These are phyloP conservation scores for Mucor ambiguus DNA, from an alignment of 371 early-diverging fungal species.

Conservation along the genomic window DNA sequence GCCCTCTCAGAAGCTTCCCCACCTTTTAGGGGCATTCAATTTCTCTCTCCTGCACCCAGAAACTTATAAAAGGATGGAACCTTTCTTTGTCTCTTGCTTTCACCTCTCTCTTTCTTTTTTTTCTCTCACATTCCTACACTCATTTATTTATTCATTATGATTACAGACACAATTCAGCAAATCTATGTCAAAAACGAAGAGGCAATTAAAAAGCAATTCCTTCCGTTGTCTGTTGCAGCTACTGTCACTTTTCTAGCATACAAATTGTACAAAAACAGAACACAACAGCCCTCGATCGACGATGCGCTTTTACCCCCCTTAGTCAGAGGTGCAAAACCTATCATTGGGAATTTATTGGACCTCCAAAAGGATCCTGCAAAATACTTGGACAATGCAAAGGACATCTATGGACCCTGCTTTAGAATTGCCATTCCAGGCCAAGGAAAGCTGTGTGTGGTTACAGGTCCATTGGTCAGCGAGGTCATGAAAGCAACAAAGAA, in stretches of 20 bases:
- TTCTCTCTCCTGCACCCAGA: background rate
- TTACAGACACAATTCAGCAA: background rate
- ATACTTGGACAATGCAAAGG: constrained; percentile 17
- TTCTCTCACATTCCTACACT: background rate
- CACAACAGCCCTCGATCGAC: background rate
- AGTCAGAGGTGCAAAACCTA: constrained; percentile 18
- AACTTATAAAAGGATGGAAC: background rate
- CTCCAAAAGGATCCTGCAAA: constrained; percentile 17
- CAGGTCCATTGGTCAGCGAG: constrained; percentile 20
- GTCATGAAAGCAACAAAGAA: constrained; percentile 26
- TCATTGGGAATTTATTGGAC: constrained; percentile 20
- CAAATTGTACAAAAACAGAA: constrained; percentile 1
- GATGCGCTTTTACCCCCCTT: constrained; percentile 13
- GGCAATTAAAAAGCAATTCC: constrained; percentile 8
- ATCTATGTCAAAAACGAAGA: background rate
- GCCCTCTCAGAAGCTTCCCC: background rate
- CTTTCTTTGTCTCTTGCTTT: background rate
- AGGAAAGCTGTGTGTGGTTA: constrained; percentile 21
- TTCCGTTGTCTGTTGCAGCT: constrained; percentile 19
- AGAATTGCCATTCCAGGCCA: constrained; percentile 17
- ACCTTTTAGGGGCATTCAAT: background rate
- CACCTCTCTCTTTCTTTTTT: background rate
- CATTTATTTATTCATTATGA: background rate
- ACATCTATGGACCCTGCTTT: constrained; percentile 21
- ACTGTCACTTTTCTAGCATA: constrained; percentile 15